Evolutionary conservation across 306 rosid species (phyloP), one percentile per base, ranked within the genome.

Genomic region (Echinosophora koreensis): DNA sequence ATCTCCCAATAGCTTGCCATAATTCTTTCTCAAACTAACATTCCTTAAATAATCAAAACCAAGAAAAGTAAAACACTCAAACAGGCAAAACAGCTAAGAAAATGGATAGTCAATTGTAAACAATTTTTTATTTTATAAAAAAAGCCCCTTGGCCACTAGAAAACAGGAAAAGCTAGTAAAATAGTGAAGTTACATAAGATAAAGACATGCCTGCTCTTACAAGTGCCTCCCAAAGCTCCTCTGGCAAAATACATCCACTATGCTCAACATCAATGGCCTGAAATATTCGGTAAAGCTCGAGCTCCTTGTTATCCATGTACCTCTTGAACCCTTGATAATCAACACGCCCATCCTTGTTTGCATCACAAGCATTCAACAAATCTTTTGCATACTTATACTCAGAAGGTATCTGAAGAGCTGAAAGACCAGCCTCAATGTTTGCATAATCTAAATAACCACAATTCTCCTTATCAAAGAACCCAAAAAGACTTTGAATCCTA

Each of bases 211-310:
- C 98, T 82, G 97, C 94, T 84, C 71, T 88, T 8, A 92, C 87
- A 66, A 94, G 97, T 10, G 98, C 98, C 77, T 94, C 98, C 94
- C 90, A 94, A 0, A 94, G 96, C 91, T 94, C 98, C 85, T 94
- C 98, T 0, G 98, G 98, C 49, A 92, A 68, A 86, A 94, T 94
- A 83, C 95, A 88, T 4, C 98, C 98, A 69, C 80, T 94, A 61
- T 94, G 98, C 66, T 86, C 97, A 13, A 92, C 98, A 78, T 94
- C 98, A 74, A 94, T 94, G 65, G 96, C 96, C 84, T 94, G 98
- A 64, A 94, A 94, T 34, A 94, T 94, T 39, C 88, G 87, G 64
- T 94, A 94, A 44, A 94, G 96, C 87, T 94, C 98, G 4, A 94
- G 87, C 86, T 94, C 98, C 81, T 94, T 94, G 32, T 87, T 93